Base-by-base conservation (phyloP, 169 alveolate genomes). In the Plasmodium blacklocki region DNA sequence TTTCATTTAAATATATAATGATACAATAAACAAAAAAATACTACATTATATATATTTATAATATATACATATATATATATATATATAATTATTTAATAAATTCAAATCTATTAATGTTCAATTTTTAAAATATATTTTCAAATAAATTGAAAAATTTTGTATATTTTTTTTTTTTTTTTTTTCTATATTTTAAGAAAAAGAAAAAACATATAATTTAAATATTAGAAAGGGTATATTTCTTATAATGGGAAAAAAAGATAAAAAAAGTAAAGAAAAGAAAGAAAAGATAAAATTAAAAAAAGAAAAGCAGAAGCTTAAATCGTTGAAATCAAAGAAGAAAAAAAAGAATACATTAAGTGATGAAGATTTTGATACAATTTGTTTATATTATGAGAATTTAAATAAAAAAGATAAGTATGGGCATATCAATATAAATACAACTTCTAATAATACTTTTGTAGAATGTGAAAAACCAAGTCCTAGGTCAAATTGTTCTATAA, bases 401-500 rank as follows among this genome's bases (percentile, higher is more conserved):
- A 83, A 83, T 50, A 83, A 83, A 68, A 83, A 83, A 26, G 56
- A 56, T 68, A 43, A 83, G 50, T 83, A 56, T 83, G 83, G 85
- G 39, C 91, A 83, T 32, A 83, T 83, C 68, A 83, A 83, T 68
- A 66, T 83, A 62, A 88, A 70, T 7, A 86, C 64, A n/a, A 78
- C 78, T 47, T 47, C 88, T 23, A 86, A 62, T 62, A 88, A 67
- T 19, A 73, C 76, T 8, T 89, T 64, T 83, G 91, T 83, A 45
- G 91, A 83, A 23, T 88, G 91, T 68, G 88, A 74, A 15, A 89
- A 88, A 43, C 96, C 96, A 7, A 54, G 95, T 21, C 97, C 96
- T 14, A 89, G 96, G 49, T 94, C 95, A 6, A 91, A 92, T 49
- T 93, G 94, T 23, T 73, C 96, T 39, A 73, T 95, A 14, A 95